Evolutionary conservation across 495 filamentous ascomycete genomes (phyloP).

Genomic region (Penicillium angulare): DNA sequence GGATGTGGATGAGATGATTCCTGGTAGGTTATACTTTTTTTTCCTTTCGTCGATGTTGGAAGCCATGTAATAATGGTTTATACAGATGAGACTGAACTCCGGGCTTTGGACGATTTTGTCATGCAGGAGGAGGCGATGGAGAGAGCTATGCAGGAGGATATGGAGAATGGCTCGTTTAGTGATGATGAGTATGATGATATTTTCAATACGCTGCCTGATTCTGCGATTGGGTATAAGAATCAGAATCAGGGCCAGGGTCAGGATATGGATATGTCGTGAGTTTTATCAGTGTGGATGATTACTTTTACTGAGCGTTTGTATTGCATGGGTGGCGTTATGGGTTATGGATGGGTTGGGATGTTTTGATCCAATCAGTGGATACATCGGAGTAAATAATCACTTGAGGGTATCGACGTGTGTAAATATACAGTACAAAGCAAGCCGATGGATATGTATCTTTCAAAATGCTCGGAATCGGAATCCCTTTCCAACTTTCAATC

Average conservation of each 20-base stretch:
- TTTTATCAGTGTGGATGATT: neutral
- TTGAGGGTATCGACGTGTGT: conserved; percentile 27
- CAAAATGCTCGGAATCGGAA: too few relatives aligned
- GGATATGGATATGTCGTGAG: conserved; percentile 45
- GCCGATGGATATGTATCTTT: conserved; percentile 10
- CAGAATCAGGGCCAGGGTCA: too few relatives aligned
- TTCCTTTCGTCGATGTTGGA: neutral
- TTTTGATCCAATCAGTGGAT: neutral
- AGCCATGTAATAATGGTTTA: conserved; percentile 1
- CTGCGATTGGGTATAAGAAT: conserved; percentile 22
- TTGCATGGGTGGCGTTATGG: conserved; percentile 26
- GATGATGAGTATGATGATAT: conserved; percentile 58
- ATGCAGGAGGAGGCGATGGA: conserved; percentile 33
- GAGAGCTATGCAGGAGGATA: conserved; percentile 13
- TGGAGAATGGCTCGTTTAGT: conserved; percentile 37
- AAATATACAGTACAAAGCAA: conserved; percentile 29
- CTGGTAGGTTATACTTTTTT: conserved; percentile 21
- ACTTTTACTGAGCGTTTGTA: conserved; percentile 1
- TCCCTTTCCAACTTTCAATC: neutral
- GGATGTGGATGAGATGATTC: conserved; percentile 19
- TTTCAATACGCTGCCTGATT: conserved; percentile 41
- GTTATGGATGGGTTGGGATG: neutral
- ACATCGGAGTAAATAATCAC: conserved; percentile 19
- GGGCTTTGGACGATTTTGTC: conserved; percentile 35
- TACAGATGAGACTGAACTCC: conserved; percentile 33